Conservation (phyloP, 768 basidiomycete species). For the Neoboletus brunneissimus region DNA sequence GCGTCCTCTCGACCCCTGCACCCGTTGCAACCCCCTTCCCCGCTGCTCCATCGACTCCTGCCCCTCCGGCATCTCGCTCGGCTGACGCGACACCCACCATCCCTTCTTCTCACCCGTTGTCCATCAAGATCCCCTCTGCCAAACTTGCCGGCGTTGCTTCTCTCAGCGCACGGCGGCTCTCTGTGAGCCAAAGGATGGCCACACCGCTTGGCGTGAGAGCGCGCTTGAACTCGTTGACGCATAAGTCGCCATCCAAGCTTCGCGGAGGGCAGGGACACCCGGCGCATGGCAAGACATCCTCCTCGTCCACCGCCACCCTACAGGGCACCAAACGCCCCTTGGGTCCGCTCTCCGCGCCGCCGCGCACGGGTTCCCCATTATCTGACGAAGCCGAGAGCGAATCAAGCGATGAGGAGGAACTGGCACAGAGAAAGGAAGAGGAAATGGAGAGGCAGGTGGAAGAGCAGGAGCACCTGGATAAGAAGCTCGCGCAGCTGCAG, state of each 20-base stretch:
- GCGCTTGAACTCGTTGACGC: slow-evolving; percentile 65
- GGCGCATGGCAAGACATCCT: slow-evolving; percentile 46
- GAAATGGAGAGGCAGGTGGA: slow-evolving; percentile 66
- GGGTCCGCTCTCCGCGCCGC: slow-evolving; percentile 23
- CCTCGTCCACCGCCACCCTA: slow-evolving; percentile 72
- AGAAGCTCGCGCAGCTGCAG: slow-evolving; percentile 67
- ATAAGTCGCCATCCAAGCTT: slow-evolving; percentile 43
- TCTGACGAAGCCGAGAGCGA: slow-evolving; percentile 52
- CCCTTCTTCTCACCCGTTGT: slow-evolving; percentile 16
- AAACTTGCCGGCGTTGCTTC: slow-evolving; percentile 8
- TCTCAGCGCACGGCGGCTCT: slow-evolving; percentile 24
- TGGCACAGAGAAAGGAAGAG: slow-evolving; percentile 55
- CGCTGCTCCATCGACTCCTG: slow-evolving; percentile 12
- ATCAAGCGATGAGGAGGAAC: slow-evolving; percentile 60
- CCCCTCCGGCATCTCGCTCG: slow-evolving; percentile 11
- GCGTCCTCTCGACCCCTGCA: slow-evolving; percentile 49
- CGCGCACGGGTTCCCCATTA: slow-evolving; percentile 48
- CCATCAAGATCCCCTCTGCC: slow-evolving; percentile 25
- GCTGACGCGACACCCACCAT: slow-evolving; percentile 14
- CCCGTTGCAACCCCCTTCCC: slow-evolving; percentile 30
- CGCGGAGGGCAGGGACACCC: slow-evolving; percentile 11
- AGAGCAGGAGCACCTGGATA: slow-evolving; percentile 63
- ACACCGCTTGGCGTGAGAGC: slow-evolving; percentile 68
- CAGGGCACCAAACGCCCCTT: slow-evolving; percentile 43
- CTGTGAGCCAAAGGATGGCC: slow-evolving; percentile 42